These are phyloP conservation scores for Fusarium solani-melongenae DNA, from an alignment of 2,329 filamentous ascomycete species.

Conservation along the genomic window DNA sequence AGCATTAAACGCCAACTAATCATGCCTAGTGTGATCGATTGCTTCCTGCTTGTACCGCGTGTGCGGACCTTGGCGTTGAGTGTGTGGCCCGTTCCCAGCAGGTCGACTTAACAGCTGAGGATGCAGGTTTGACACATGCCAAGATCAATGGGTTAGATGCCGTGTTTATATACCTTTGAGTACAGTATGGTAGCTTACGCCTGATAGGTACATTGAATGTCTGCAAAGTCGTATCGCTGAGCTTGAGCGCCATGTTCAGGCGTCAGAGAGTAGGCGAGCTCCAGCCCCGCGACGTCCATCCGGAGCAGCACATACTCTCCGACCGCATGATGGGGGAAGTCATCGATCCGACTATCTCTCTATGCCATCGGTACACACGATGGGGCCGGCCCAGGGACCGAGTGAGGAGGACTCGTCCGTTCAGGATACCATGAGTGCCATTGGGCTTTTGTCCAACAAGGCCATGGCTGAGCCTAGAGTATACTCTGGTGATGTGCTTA, in stretches of 20 bases:
- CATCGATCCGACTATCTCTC: neutral
- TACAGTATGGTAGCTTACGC: neutral
- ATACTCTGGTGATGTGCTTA: neutral
- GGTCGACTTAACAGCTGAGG: conserved; percentile 21
- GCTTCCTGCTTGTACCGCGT: conserved; percentile 11
- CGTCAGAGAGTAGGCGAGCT: conserved; percentile 3
- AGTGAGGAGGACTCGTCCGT: conserved; percentile 21
- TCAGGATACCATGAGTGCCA: conserved; percentile 28
- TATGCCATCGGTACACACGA: fast-evolving
- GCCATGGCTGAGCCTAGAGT: conserved; percentile 22
- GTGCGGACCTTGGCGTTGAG: conserved; percentile 20
- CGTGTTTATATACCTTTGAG: neutral
- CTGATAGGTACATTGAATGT: conserved; percentile 8
- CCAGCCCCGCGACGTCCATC: neutral
- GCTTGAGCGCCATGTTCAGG: conserved; percentile 15
- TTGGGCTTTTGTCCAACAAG: conserved; percentile 19
- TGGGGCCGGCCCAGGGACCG: fast-evolving
- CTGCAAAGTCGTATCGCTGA: conserved; percentile 7
- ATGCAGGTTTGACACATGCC: conserved; percentile 17
- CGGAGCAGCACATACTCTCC: neutral
- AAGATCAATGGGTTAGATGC: conserved; percentile 10
- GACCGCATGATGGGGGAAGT: neutral
- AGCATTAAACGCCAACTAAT: no score
- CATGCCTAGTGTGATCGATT: neutral
- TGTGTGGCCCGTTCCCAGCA: conserved; percentile 21